Evolutionary conservation across 176 grass and related monocot genomes (phyloP), one percentile per base, ranked within the genome.

Genomic region (Juncus inflexus): DNA sequence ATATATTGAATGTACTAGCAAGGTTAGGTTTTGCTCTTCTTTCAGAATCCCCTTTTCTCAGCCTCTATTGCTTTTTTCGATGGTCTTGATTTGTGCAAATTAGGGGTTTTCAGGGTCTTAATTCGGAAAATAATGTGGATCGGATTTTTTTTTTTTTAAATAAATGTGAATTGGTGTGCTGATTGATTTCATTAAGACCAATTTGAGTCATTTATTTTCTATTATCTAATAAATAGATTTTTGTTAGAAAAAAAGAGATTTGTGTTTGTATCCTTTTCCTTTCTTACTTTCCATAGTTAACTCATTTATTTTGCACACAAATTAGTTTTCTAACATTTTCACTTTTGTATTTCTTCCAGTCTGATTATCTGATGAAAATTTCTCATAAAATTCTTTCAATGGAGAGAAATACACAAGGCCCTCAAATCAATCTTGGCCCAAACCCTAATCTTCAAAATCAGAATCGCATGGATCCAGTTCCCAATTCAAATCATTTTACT

Each of bases 351-450:
- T 47, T 9, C 13, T 64, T 15, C 42, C 76, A 91, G 92, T 62
- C 79, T 80, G 92, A 91, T 91, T 96, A 96, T 85, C 66, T 91
- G 65, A 81, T 78, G 64, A 88, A 67, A 79, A 89, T 91, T 86
- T 96, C 91, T 88, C 47, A 85, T 38, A 91, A 91, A 76, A 86
- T 91, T 76, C 76, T 91, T 13, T 96, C 84, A 5, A 81, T 91
- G 87, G 73, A 66, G 19, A 57, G 36, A 36, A 74, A 63, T 2
- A 14, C 58, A n/a, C 5, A 40, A 53, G 5, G 19, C 3, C 15
- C 57, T 62, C 7, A 79, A 50, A 77, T 82, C 0, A 65, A 47
- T 47, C 43, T 9, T 9, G 43, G 43, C 43, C 9, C 9, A 47
- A 47, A 47, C 0, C 43, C 43, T 47, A 47, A 9, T 47, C 2